Base-by-base conservation (phyloP, 1,139 yeast genomes). In the Debaryomyces coudertii region DNA sequence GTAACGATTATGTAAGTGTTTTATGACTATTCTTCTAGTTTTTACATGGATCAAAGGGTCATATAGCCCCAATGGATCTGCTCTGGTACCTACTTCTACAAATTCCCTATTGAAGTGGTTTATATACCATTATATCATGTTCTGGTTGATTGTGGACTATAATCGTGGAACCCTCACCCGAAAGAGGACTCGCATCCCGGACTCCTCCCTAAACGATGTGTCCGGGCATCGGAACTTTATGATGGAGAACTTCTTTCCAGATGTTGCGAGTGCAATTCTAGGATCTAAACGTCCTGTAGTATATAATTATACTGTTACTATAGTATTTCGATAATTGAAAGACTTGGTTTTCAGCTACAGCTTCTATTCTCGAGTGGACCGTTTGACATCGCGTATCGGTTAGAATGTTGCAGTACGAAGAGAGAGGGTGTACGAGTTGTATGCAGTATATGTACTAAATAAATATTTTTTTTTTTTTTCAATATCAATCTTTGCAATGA, bases 341-440 rank as follows among this genome's bases (percentile, higher is more conserved):
- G 18, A 14, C 16, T 12, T 29, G 7, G 15, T 14, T 29, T 18
- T 3, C 12, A 5, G 18, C 2, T 8, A 29, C 8, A 29, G n/a
- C 20, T 14, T n/a, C 15, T 14, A 4, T 7, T 18, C 20, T 16
- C 33, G 16, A 18, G 14, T 7, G n/a, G 36, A 5, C 24, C 36
- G n/a, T 6, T 18, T 33, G 36, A 20, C 24, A 16, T 33, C 36
- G 36, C 36, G 36, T 33, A 18, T 33, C 36, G 36, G 24, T 33
- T 33, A 33, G 36, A 33, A 33, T 12, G 36, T 33, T 33, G 24
- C 36, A 33, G 36, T 33, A 33, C 36, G 36, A 33, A 33, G 23
- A 33, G 11, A n/a, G 15, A 23, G 38, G 38, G 38, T 23, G 28
- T 24, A 30, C 5, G 4, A 11, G 14, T 20, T 38, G 14, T 38